Evolutionary conservation across 140 eudicot genomes (phyloP), one percentile per base, ranked within the genome.

Genomic region (Flaveria floridana): DNA sequence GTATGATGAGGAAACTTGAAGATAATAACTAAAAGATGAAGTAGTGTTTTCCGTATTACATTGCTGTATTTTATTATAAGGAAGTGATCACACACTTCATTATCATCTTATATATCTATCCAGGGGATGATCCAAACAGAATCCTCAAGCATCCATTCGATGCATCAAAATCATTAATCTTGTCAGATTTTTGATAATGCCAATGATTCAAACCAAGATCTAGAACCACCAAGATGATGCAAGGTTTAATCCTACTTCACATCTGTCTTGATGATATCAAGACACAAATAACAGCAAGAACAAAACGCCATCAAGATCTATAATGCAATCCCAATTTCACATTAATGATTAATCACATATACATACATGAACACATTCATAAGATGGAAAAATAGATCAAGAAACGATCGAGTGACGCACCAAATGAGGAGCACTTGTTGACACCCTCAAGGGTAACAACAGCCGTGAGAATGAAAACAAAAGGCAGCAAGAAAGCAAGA

Each of bases 371-470:
- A 30, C 37, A 30, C 37, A 3, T 30, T 30, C 37, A 71, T 2
- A 71, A 4, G 42, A 13, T 19, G 63, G 19, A 41, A 57, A 50
- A 63, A 2, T 16, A 42, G n/a, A 73, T 82, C 34, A 53, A 41
- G 73, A 65, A 12, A 9, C 2, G 26, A 56, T 59, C 16, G 41
- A 34, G 20, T 18, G 55, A n/a, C 19, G 67, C 76, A 94, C 99
- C 97, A 28, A 94, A 71, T 15, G 99, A 90, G 48, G 97, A 90
- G 80, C 99, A 94, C 85, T 94, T 94, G 84, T 94, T 90, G 90
- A 90, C 97, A 79, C 99, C 99, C 90, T 94, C 99, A 13, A 94
- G 96, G 76, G 97, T 94, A 81, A 94, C 97, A 65, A 90, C 77
- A 71, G 99, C 99, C 7, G 99, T 94, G 76, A 90, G 89, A 70